Conservation (phyloP, 2,329 filamentous ascomycete species). For the Penicillium olsonii region DNA sequence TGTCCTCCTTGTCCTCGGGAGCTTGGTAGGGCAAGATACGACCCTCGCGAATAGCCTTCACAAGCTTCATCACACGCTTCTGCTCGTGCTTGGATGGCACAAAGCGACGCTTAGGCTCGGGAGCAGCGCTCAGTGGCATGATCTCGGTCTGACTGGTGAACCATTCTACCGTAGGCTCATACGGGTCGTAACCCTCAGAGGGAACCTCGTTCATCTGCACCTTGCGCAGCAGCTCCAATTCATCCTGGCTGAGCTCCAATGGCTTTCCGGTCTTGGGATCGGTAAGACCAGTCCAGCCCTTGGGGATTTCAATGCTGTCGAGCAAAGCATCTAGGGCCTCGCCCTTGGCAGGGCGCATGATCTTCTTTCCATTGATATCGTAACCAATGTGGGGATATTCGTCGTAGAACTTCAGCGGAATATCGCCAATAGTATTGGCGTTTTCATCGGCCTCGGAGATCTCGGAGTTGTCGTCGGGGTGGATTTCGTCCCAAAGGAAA, state of each 20-base stretch:
- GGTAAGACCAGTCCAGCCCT: conserved; percentile 95
- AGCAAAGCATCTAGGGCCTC: conserved; percentile 90
- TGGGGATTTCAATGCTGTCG: conserved; percentile 93
- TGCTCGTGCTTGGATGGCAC: conserved; percentile 95
- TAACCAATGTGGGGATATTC: conserved; percentile 98
- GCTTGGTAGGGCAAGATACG: conserved; percentile 89
- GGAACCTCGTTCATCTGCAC: conserved; percentile 87
- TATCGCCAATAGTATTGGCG: conserved; percentile 91
- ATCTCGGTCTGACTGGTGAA: conserved; percentile 88
- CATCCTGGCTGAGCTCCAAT: conserved; percentile 80
- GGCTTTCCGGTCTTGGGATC: conserved; percentile 94
- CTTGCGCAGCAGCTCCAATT: conserved; percentile 83
- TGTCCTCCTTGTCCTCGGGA: conserved; percentile 70
- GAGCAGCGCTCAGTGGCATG: conserved; percentile 92
- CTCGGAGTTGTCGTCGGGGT: conserved; percentile 94
- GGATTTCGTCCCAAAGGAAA: conserved; percentile 91
- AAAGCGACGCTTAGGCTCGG: conserved; percentile 94
- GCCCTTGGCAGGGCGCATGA: conserved; percentile 91
- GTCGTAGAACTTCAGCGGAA: conserved; percentile 93
- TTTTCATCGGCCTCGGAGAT: conserved; percentile 80
- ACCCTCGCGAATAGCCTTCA: conserved; percentile 91
- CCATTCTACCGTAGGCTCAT: conserved; percentile 91
- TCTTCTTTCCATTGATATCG: conserved; percentile 97
- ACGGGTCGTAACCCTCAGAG: conserved; percentile 87
- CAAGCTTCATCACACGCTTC: conserved; percentile 95